Conservation (phyloP, 163 green algal genomes). For the Smithsoniella earleae region DNA sequence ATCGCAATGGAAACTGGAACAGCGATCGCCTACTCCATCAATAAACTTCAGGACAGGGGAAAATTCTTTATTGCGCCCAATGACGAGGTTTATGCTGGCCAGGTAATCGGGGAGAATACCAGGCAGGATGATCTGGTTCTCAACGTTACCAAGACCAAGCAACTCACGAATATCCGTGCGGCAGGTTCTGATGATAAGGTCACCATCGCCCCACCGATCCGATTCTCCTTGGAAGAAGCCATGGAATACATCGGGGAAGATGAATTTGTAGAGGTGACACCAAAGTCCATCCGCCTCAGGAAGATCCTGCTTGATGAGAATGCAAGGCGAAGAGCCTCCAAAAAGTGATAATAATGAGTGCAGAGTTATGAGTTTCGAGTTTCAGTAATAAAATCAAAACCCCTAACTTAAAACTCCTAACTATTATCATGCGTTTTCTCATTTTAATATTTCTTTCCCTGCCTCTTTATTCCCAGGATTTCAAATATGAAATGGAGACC, state of each 20-base stretch:
- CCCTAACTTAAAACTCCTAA: too few relatives aligned
- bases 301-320: slow-evolving; percentile 47
- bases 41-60: slow-evolving; percentile 58
- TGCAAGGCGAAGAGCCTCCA: slow-evolving; percentile 30
- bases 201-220: slow-evolving; percentile 41
- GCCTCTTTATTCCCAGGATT: too few relatives aligned
- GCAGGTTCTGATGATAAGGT: slow-evolving; percentile 59
- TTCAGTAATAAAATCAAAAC: too few relatives aligned
- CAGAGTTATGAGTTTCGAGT: too few relatives aligned
- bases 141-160: slow-evolving; percentile 60
- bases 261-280: slow-evolving; percentile 79
- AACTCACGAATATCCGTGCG: slow-evolving; percentile 67
- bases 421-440: too few relatives aligned
- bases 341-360: too few relatives aligned
- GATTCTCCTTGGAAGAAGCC: slow-evolving; percentile 65
- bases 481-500: too few relatives aligned
- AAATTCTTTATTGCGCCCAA: slow-evolving; percentile 64
- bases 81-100: slow-evolving; percentile 70
- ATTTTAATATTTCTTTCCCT: too few relatives aligned
- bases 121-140: slow-evolving; percentile 61
- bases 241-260: slow-evolving; percentile 71
- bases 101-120: slow-evolving; percentile 70
- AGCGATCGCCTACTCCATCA: slow-evolving; percentile 65
- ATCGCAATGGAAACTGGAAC: too few relatives aligned
- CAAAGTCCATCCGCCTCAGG: slow-evolving; percentile 47